Base-by-base conservation (phyloP, 495 filamentous ascomycete species). In the Penicillium diatomitis region DNA sequence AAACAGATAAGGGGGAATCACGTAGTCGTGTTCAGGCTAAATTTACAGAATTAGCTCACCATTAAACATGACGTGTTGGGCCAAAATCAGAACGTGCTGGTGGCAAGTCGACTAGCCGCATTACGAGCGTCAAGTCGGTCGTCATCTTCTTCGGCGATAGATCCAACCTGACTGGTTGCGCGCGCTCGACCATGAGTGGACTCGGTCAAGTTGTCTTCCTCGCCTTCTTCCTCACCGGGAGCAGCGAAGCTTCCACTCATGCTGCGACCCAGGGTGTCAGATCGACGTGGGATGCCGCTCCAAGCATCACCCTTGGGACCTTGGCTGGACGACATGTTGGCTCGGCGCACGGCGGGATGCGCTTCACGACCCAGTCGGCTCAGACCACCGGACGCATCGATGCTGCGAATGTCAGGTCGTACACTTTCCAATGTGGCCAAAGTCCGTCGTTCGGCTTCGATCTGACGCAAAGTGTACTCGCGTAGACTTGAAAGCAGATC, bases 291-390 rank as follows among this genome's bases (percentile, higher is more conserved):
- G 32, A 96, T 88, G 32, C 94, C 94, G 58, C 88, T 95, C 92
- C 92, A 98, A 6, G 94, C 86, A 63, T 98, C 92, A 4, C 94
- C 92, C 68, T 90, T 89, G 9, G 92, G 90, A 2, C 94, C 94
- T 66, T 98, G 92, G 57, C 85, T 90, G 5, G 85, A 84, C 3
- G 84, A 82, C 38, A 95, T 62, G 60, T 86, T 96, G 20, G 85
- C 60, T 43, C 90, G 80, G 41, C 92, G 78, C 11, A 71, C 70
- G 5, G 83, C 70, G 0, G 92, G 90, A 60, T 95, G 90, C 30
- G 84, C 70, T 64, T 98, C 94, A 41, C 92, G 80, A 12, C 92
- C 92, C 20, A 98, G 74, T 5, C 92, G 79, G 49, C 84, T 89
- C 6, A 98, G 79, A 10, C 92, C 92, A 41, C 92, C 92, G 31